These are phyloP conservation scores for Diaporthe eres DNA, from an alignment of 2,329 filamentous ascomycete genomes.

Conservation along the genomic window DNA sequence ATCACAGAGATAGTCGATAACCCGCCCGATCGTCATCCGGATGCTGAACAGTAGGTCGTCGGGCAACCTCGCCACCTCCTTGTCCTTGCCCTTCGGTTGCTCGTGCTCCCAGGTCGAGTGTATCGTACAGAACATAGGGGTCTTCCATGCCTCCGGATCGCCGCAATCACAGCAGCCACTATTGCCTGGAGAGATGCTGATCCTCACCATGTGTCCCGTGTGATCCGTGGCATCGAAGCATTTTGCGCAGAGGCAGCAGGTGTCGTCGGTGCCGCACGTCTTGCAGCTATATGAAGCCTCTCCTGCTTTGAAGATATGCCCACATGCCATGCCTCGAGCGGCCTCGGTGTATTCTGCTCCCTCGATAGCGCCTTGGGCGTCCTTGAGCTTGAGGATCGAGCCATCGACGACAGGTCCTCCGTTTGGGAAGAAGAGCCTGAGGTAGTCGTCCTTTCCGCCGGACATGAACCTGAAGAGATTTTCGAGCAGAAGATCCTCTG, in stretches of 20 bases:
- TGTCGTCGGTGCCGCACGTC: constrained; percentile 94
- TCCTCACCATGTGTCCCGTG: constrained; percentile 90
- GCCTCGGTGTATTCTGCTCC: constrained; percentile 95
- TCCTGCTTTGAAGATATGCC: constrained; percentile 95
- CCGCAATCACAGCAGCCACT: constrained; percentile 98
- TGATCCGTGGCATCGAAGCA: constrained; percentile 98
- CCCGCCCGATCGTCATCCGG: constrained; percentile 86
- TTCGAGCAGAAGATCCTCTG: constrained; percentile 79
- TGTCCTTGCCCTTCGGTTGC: constrained; percentile 72
- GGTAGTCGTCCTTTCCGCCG: constrained; percentile 79
- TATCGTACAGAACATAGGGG: constrained; percentile 91
- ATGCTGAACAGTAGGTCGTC: constrained; percentile 83
- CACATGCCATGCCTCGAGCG: constrained; percentile 92
- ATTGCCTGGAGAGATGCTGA: constrained; percentile 89
- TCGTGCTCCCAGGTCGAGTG: constrained; percentile 77
- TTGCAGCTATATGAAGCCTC: constrained; percentile 96
- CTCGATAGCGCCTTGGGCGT: constrained; percentile 92
- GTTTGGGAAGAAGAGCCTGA: constrained; percentile 85
- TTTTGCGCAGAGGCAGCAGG: constrained; percentile 92
- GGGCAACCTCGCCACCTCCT: constrained; percentile 73
- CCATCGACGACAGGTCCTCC: constrained; percentile 73
- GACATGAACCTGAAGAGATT: constrained; percentile 91
- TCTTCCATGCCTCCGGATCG: constrained; percentile 93
- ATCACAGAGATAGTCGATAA: constrained; percentile 96
- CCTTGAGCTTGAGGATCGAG: constrained; percentile 78